Percentiles rank a stretch among this genome's conserved stretches.
Conservation (phyloP, 768 basidiomycete species). For the Tulasnella sp. region DNA sequence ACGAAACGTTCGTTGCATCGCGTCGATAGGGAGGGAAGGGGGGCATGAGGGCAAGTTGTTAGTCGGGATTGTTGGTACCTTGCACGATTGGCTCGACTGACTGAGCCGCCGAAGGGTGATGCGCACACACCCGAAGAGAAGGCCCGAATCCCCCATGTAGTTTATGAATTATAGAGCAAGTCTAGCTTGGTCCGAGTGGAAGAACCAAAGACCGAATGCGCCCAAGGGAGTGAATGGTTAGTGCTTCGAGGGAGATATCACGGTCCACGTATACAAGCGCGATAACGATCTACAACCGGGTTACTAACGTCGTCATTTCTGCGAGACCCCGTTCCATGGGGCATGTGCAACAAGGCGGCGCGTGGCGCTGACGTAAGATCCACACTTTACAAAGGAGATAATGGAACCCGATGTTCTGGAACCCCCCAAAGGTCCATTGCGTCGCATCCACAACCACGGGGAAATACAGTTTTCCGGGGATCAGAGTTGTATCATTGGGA, state of each 20-base stretch:
- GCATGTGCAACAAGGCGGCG: background rate
- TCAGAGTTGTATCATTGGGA: background rate
- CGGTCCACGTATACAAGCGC: no score
- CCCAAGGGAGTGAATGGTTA: background rate
- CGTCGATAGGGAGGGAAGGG: background rate
- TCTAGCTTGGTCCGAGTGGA: background rate
- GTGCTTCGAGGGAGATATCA: no score
- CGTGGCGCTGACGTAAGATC: background rate
- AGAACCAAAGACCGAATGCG: background rate
- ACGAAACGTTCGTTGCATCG: background rate
- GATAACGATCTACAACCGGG: background rate
- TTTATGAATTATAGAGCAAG: background rate
- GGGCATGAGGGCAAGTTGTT: no score
- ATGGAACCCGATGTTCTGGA: background rate
- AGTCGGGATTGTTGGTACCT: background rate
- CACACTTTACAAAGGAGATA: background rate
- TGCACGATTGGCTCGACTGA: background rate
- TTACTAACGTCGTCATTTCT: background rate
- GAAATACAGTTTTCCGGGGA: background rate
- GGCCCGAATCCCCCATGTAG: background rate
- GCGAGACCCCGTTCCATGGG: no score
- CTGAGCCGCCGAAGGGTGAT: background rate
- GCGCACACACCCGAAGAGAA: background rate
- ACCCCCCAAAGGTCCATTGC: background rate
- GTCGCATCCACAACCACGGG: background rate